phyloP scores from a whole-genome alignment of 2,329 filamentous ascomycete species.

The Sphaerulina vaccinii region DNA sequence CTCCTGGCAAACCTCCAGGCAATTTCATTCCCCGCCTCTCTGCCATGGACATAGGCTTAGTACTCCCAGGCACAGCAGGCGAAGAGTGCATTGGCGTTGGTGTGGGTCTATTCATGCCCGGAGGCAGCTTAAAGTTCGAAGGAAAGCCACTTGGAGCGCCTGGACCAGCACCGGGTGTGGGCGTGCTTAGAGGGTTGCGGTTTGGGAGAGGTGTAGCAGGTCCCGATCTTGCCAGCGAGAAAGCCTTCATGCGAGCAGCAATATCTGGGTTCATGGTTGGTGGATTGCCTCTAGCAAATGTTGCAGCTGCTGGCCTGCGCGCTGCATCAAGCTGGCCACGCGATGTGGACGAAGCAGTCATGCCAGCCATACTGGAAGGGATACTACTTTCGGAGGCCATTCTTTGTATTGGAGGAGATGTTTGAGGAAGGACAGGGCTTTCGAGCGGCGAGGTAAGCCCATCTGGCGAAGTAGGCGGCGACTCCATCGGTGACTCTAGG shows the following conservation, averaged over 20 bases:
- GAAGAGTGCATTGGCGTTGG: slow-evolving; percentile 48
- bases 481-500: slow-evolving; percentile 21
- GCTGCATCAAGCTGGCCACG: slow-evolving; percentile 73
- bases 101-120: slow-evolving; percentile 39
- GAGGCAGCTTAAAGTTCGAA: slow-evolving; percentile 45
- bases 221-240: slow-evolving; percentile 64
- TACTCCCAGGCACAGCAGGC: slow-evolving; percentile 47
- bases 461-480: slow-evolving; percentile 33
- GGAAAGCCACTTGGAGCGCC: slow-evolving; percentile 42
- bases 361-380: slow-evolving; percentile 51
- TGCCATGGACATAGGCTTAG: slow-evolving; percentile 58
- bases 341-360: slow-evolving; percentile 82
- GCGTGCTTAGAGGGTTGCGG: slow-evolving; percentile 18
- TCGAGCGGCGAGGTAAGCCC: slow-evolving; percentile 24
- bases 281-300: slow-evolving; percentile 47
- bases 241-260: slow-evolving; percentile 67
- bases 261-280: slow-evolving; percentile 57
- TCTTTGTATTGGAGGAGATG: slow-evolving; percentile 18
- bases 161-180: slow-evolving; percentile 20
- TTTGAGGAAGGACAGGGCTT: slow-evolving; percentile 14
- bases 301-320: slow-evolving; percentile 51
- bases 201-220: slow-evolving; percentile 38
- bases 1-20: slow-evolving; percentile 52
- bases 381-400: slow-evolving; percentile 25
- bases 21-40: slow-evolving; percentile 67